A percentile compares a stretch with the other conserved stretches of the same genome.
Conservation (phyloP, 768 basidiomycete species). For the Grammothele lineata region DNA sequence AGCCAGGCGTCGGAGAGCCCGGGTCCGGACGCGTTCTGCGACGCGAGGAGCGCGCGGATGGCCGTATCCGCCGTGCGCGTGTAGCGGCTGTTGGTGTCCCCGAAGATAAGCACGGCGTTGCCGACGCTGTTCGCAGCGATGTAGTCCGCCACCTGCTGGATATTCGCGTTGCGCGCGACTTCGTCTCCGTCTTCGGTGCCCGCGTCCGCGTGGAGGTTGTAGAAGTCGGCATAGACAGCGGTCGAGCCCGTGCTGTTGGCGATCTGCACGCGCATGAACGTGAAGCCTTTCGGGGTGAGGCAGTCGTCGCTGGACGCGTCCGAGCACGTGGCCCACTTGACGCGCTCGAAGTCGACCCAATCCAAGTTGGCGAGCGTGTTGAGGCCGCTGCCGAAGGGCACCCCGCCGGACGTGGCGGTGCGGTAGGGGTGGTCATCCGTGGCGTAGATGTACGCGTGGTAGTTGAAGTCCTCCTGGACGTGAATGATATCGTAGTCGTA, state of each 20-base stretch:
- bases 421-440: slow-evolving; percentile 3
- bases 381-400: slow-evolving; percentile 3
- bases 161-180: slow-evolving; percentile 3
- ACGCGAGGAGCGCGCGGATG: slow-evolving; percentile 3
- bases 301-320: slow-evolving; percentile 3
- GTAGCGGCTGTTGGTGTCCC: slow-evolving; percentile 8
- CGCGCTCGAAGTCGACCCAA: slow-evolving; percentile 6
- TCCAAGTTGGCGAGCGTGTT: slow-evolving; percentile 5
- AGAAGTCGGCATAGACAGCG: not conserved
- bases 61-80: slow-evolving; percentile 4
- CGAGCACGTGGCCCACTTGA: slow-evolving; percentile 8
- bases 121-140: not conserved
- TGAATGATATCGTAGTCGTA: slow-evolving; percentile 3
- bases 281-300: slow-evolving; percentile 10
- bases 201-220: slow-evolving; percentile 7
- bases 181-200: slow-evolving; percentile 7
- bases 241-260: not conserved
- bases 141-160: slow-evolving; percentile 4
- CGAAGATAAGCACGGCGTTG: slow-evolving; percentile 4
- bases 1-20: slow-evolving; percentile 7
- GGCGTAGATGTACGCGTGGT: slow-evolving; percentile 3
- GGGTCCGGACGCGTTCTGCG: not conserved
- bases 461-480: slow-evolving; percentile 10
- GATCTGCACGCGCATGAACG: slow-evolving; percentile 5
- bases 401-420: slow-evolving; percentile 5